phyloP scores from a whole-genome alignment of 495 filamentous ascomycete species.

The Lepraria neglecta region DNA sequence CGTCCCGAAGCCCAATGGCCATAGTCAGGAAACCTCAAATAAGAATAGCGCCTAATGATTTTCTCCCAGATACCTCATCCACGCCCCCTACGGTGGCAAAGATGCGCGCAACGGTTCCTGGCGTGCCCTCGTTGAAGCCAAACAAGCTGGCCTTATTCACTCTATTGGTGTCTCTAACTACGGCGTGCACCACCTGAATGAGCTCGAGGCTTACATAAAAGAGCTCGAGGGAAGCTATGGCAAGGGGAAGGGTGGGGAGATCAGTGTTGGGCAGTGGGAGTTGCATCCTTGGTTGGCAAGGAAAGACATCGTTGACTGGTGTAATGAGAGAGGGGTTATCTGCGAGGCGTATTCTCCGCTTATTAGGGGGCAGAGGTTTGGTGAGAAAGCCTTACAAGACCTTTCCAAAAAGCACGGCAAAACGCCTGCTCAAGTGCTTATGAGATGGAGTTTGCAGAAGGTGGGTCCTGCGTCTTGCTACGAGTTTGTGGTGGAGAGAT shows the following conservation, averaged over 20 bases:
- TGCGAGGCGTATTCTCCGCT: conserved; percentile 79
- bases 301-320: conserved; percentile 71
- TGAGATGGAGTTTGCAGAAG: conserved; percentile 86
- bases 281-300: conserved; percentile 84
- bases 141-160: conserved; percentile 46
- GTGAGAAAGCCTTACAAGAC: conserved; percentile 55
- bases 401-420: conserved; percentile 65
- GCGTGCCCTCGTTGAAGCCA: conserved; percentile 50
- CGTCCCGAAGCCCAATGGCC: neutral
- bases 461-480: conserved; percentile 29
- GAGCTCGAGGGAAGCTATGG: conserved; percentile 54
- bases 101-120: conserved; percentile 46
- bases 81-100: conserved; percentile 51
- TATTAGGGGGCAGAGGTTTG: conserved; percentile 58
- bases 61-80: conserved; percentile 41
- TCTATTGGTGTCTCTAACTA: conserved; percentile 54
- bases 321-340: conserved; percentile 57
- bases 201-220: conserved; percentile 67
- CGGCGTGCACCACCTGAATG: conserved; percentile 49
- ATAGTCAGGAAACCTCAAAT: neutral
- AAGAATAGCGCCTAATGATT: neutral
- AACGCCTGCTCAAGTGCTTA: conserved; percentile 68
- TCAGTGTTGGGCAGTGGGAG: conserved; percentile 83
- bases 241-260: conserved; percentile 62
- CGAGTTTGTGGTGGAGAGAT: no score